phyloP scores from a whole-genome alignment of 176 grass and related monocot genomes.

The Avena insularis region DNA sequence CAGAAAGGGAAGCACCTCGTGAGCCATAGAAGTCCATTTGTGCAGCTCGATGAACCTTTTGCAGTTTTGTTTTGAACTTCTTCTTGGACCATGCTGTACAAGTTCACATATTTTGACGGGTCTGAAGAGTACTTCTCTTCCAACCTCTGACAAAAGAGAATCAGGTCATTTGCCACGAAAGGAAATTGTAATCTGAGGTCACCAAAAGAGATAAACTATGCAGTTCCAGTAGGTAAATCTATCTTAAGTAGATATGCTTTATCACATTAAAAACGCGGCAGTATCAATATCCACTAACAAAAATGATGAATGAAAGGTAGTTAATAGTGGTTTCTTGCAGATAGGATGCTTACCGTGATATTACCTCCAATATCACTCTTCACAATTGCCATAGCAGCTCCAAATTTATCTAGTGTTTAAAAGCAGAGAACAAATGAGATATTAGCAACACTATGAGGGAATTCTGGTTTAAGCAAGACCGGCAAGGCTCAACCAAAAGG shows the following conservation, averaged over 20 bases:
- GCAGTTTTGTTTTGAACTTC: slow-evolving; percentile 90
- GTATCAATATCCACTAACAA: background rate
- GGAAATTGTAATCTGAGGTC: background rate
- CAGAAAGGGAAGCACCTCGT: slow-evolving; percentile 65
- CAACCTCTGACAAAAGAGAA: slow-evolving; percentile 66
- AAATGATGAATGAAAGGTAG: slow-evolving; percentile 19
- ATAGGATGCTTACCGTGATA: slow-evolving; percentile 76
- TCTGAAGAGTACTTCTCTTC: slow-evolving; percentile 83
- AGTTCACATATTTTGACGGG: slow-evolving; percentile 74
- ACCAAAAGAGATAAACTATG: background rate
- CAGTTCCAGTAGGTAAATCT: background rate
- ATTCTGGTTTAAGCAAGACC: slow-evolving; percentile 22
- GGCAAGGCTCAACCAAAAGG: background rate
- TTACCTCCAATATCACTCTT: slow-evolving; percentile 96
- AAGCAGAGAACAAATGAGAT: slow-evolving; percentile 12
- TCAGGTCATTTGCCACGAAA: slow-evolving; percentile 14
- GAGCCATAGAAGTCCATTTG: slow-evolving; percentile 98
- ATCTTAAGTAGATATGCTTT: slow-evolving; percentile 8
- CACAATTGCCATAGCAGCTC: slow-evolving; percentile 89
- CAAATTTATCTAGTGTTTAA: slow-evolving; percentile 86
- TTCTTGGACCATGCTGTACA: slow-evolving; percentile 90
- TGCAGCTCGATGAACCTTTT: slow-evolving; percentile 89
- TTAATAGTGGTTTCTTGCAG: background rate
- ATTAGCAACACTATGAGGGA: background rate
- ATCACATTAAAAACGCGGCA: slow-evolving; percentile 4